Evolutionary conservation across 2,329 filamentous ascomycete species (phyloP).

Genomic region (Pestalotiopsis sp.): DNA sequence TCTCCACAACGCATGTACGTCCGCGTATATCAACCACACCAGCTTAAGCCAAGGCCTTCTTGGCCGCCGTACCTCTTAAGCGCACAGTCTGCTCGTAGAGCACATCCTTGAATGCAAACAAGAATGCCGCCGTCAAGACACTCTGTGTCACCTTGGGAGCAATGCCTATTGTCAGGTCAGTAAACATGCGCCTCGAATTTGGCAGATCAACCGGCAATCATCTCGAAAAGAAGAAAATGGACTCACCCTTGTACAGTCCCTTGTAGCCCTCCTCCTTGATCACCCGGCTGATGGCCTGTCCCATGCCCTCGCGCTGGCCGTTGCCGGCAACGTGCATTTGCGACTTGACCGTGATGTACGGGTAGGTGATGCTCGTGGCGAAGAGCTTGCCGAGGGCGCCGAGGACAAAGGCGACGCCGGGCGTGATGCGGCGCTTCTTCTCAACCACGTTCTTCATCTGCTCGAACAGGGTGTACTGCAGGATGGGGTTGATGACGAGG

Average conservation of each 20-base stretch:
- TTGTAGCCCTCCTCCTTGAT: constrained; percentile 87
- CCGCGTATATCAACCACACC: background rate
- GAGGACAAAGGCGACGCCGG: constrained; percentile 85
- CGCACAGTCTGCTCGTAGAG: constrained; percentile 82
- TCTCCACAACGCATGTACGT: background rate
- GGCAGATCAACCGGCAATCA: background rate
- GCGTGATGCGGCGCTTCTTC: constrained; percentile 73
- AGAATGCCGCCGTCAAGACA: constrained; percentile 90
- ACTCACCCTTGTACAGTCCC: constrained; percentile 87
- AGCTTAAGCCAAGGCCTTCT: constrained; percentile 1
- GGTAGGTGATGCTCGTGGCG: constrained; percentile 92
- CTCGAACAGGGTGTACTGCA: constrained; percentile 99
- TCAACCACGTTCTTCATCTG: constrained; percentile 93
- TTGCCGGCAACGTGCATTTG: constrained; percentile 89
- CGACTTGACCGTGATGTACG: constrained; percentile 98
- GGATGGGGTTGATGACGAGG: constrained; percentile 95
- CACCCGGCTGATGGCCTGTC: constrained; percentile 76
- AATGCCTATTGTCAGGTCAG: constrained; percentile 65
- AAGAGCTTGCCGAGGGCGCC: constrained; percentile 94
- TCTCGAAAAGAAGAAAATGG: background rate
- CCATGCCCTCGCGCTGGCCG: constrained; percentile 78
- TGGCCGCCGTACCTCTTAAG: constrained; percentile 50
- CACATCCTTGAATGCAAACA: constrained; percentile 98
- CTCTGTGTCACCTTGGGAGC: constrained; percentile 96
- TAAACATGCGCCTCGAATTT: constrained; percentile 5